Base-by-base conservation (phyloP, 768 basidiomycete genomes). In the Lactarius sanguifluus region DNA sequence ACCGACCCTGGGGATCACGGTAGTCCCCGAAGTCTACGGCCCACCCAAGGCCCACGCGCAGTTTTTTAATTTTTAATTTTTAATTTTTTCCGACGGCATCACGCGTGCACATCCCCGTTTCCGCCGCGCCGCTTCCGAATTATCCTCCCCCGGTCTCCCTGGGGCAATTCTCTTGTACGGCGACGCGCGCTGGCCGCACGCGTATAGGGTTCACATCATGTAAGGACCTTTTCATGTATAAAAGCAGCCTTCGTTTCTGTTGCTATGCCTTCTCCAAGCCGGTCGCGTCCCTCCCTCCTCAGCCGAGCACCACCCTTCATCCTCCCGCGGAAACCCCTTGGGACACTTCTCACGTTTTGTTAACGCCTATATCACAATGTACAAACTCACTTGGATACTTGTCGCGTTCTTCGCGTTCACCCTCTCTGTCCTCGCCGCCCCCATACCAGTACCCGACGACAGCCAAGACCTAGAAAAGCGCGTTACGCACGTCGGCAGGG, bases 401-500 rank as follows among this genome's bases (percentile, higher is more conserved):
- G 64, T 75, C 66, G 72, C 79, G 34, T 69, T 86, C 72, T 77
- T 82, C 73, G 74, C 80, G 61, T 77, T 81, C 69, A 55, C 83
- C 66, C 70, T 82, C 64, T 68, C 79, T 59, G 73, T 75, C 50
- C 71, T 82, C 65, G 84, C 84, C 23, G 76, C 82, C 9, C 85
- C 86, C 32, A 70, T 84, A 10, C 77, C 81, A 32, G 71, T 74
- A 66, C 70, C 76, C 71, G 71, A 75, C 60, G 73, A 73, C 15
- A 63, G 70, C 36, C 71, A 76, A 7, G 54, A 36, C 32, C 78
- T 87, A 41, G 80, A 82, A 65, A 85, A 82, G 74, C 82, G 89
- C 61, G 70, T 77, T 50, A 81, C 83, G 0, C 86, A 81, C 71
- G 72, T 70, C 8, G 90, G 90, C 50, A 77, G 79, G 69, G 90